Evolutionary conservation across 108 stramenopile species (phyloP).

Genomic region (Nitzschia sp.): DNA sequence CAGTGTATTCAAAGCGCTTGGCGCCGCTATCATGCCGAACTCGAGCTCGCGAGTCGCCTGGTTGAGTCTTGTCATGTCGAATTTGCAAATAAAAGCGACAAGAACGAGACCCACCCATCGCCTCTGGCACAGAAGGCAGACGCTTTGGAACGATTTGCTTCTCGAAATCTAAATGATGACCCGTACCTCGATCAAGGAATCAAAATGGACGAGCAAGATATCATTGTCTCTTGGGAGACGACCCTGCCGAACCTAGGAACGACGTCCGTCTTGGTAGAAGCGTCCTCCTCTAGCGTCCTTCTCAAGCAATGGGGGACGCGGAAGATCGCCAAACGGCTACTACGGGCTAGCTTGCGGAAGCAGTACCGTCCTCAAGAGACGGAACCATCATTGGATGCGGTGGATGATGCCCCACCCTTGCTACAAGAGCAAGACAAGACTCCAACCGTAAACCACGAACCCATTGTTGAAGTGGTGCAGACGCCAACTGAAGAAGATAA

Average conservation of each 20-base stretch:
- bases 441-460: not conserved
- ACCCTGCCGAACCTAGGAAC: not conserved
- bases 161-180: not conserved
- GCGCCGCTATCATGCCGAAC: slow-evolving; percentile 3
- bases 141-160: no score
- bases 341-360: not conserved
- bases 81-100: not conserved
- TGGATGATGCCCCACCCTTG: no score
- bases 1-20: slow-evolving; percentile 18
- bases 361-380: not conserved
- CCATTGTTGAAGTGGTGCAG: not conserved
- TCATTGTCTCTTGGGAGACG: not conserved
- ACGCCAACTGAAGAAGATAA: not conserved
- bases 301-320: not conserved
- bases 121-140: not conserved
- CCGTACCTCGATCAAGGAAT: not conserved
- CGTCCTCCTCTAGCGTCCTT: not conserved
- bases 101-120: not conserved
- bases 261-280: not conserved
- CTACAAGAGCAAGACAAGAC: not conserved
- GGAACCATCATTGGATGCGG: not conserved
- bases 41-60: slow-evolving; percentile 6
- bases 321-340: not conserved
- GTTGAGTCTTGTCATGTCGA: slow-evolving; percentile 9
- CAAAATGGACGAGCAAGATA: not conserved